Evolutionary conservation across 768 basidiomycete genomes (phyloP).

Genomic region (Tylopilus subfusipes): DNA sequence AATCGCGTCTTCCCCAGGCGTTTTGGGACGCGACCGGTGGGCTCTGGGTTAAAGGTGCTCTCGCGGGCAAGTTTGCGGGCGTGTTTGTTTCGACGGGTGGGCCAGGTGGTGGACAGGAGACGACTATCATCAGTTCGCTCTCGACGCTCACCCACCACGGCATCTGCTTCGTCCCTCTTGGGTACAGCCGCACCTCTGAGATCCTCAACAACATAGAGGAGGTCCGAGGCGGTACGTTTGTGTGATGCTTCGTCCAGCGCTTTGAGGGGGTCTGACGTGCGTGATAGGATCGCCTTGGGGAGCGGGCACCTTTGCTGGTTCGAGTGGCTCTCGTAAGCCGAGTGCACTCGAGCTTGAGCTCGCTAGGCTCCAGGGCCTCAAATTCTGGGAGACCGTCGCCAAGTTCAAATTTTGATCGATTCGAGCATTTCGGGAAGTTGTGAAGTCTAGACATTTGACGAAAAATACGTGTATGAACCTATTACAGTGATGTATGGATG

Average conservation of each 20-base stretch:
- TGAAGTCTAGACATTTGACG: too few relatives aligned
- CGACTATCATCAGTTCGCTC: constrained; percentile 48
- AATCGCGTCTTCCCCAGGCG: constrained; percentile 34
- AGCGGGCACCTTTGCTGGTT: constrained; percentile 57
- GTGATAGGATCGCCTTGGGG: constrained; percentile 69
- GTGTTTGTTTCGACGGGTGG: constrained; percentile 69
- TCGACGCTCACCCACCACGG: constrained; percentile 71
- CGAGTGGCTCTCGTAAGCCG: constrained; percentile 49
- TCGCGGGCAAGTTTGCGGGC: constrained; percentile 74
- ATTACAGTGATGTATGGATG: too few relatives aligned
- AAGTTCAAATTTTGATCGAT: too few relatives aligned
- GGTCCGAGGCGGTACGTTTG: constrained; percentile 54
- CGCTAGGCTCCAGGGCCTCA: constrained; percentile 48
- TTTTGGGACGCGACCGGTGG: constrained; percentile 77
- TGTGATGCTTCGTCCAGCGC: neutral
- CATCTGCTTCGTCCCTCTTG: constrained; percentile 66
- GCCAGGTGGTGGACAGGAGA: constrained; percentile 75
- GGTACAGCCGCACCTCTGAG: constrained; percentile 51
- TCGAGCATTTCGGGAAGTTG: too few relatives aligned
- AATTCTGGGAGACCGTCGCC: constrained; percentile 46
- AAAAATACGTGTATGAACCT: too few relatives aligned
- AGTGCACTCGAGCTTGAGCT: constrained; percentile 48
- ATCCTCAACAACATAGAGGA: constrained; percentile 42
- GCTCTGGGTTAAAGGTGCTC: constrained; percentile 56
- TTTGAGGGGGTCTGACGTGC: neutral